Evolutionary conservation across 805 yeast species (phyloP), one percentile per base, ranked within the genome.

Genomic region (Isabelozyma rhagii): DNA sequence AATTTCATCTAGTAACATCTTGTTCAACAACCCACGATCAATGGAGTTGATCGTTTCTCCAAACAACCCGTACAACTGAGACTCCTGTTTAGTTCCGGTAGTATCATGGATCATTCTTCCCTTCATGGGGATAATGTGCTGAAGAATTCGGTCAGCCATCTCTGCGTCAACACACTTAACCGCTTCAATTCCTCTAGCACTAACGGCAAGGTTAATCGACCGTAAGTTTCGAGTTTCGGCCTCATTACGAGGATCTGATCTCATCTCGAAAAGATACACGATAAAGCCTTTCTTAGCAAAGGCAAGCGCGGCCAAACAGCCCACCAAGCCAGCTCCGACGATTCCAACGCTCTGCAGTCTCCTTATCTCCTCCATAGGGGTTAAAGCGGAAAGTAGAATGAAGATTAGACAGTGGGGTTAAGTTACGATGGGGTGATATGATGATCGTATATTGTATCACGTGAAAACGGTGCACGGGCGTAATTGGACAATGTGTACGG

Each of bases 271-370:
- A 4, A 92, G 61, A 0, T 84, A 77, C 17, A 92, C 97, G 1
- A 78, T 51, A 65, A 80, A 86, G 9, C 96, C 97, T 48, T 81
- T 76, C 49, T 82, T 75, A 3, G 85, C 81, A 39, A 92, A 78
- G 0, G 93, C 94, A n/a, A 92, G 65, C 0, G 97, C 94, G 0
- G 92, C 80, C 5, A 90, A 72, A 47, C 94, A 80, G 0, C 97
- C 97, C 2, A 92, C 97, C 5, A 89, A 80, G 0, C 97, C 97
- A 0, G 94, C 96, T 1, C 97, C 97, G 14, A 92, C 80, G 28
- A 92, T 75, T 1, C 81, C 90, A 3, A 74, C 66, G 3, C 60
- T 52, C 29, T 50, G 51, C 8, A 43, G 43, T 27, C 46, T 27
- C 18, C 31, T 41, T 15, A 17, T 9, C 41, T 39, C 41, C 36